phyloP scores from a whole-genome alignment of 371 early-diverging fungal species.

The Lichtheimia ramosa region DNA sequence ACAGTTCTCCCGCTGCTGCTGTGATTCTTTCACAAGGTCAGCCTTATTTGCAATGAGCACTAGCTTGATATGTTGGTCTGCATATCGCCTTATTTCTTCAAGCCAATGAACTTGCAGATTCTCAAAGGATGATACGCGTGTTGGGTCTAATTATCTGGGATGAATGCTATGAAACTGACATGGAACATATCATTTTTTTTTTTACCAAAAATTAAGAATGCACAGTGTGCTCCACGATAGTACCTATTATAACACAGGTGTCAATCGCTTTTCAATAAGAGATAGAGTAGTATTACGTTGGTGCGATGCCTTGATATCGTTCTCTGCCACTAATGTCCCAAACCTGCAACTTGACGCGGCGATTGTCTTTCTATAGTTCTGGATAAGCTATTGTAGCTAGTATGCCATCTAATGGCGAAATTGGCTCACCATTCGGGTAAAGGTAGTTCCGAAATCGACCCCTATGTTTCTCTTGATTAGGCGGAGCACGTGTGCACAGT shows the following conservation, averaged over 20 bases:
- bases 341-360: slow-evolving; percentile 74
- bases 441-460: background rate
- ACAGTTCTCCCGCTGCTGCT: slow-evolving; percentile 42
- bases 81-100: slow-evolving; percentile 95
- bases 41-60: slow-evolving; percentile 99
- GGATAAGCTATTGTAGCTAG: too few species aligned
- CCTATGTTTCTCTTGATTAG: background rate
- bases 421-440: background rate
- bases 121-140: slow-evolving; percentile 92
- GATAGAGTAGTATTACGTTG: slow-evolving; percentile 24
- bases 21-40: slow-evolving; percentile 73
- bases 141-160: slow-evolving; percentile 70
- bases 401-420: background rate
- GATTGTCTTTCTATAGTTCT: background rate
- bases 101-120: slow-evolving; percentile 90
- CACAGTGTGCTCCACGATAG: slow-evolving; percentile 51
- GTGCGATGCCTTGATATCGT: slow-evolving; percentile 76
- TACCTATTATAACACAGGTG: slow-evolving; percentile 11
- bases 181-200: too few species aligned
- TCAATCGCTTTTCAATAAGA: background rate
- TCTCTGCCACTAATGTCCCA: slow-evolving; percentile 91
- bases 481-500: slow-evolving; percentile 17
- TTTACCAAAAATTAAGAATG: slow-evolving; percentile 45
- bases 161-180: too few species aligned
- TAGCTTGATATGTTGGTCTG: slow-evolving; percentile 88